phyloP scores from a whole-genome alignment of 108 stramenopile species.

The Pseudonitzschia pungens region DNA sequence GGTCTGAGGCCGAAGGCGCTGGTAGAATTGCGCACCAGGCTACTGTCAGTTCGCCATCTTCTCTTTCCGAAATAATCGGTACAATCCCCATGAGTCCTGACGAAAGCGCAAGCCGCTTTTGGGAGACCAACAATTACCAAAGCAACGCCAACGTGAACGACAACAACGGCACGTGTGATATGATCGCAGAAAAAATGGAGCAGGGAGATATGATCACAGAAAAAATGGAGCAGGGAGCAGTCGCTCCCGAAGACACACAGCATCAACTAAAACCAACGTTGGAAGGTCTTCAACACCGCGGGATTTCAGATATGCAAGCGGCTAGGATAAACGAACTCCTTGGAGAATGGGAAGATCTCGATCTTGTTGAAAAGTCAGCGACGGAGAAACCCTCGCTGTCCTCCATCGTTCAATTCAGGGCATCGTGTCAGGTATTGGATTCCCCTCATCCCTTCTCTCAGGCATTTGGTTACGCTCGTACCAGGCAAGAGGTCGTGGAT shows the following conservation, averaged over 20 bases:
- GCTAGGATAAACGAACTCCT: neutral
- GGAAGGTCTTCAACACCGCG: neutral
- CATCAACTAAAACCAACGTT: neutral
- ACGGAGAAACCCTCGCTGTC: neutral
- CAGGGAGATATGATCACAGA: neutral
- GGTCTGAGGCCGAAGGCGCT: neutral
- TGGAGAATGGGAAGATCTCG: slow-evolving; percentile 23
- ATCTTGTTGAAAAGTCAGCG: neutral
- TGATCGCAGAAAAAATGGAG: neutral
- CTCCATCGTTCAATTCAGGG: slow-evolving; percentile 4
- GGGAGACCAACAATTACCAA: neutral
- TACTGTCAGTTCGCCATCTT: too few species aligned
- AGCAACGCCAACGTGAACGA: neutral
- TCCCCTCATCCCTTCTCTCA: neutral
- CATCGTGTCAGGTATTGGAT: neutral
- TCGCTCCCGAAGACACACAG: neutral
- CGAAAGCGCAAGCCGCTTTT: too few species aligned
- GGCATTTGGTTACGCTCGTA: neutral
- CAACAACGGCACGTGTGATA: neutral
- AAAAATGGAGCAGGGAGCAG: neutral
- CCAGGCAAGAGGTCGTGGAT: neutral
- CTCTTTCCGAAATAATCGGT: neutral
- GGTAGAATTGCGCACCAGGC: neutral
- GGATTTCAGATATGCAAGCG: neutral
- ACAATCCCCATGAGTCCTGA: neutral